Evolutionary conservation across 139 green algal genomes (phyloP).

Genomic region (Closterium sp.): DNA sequence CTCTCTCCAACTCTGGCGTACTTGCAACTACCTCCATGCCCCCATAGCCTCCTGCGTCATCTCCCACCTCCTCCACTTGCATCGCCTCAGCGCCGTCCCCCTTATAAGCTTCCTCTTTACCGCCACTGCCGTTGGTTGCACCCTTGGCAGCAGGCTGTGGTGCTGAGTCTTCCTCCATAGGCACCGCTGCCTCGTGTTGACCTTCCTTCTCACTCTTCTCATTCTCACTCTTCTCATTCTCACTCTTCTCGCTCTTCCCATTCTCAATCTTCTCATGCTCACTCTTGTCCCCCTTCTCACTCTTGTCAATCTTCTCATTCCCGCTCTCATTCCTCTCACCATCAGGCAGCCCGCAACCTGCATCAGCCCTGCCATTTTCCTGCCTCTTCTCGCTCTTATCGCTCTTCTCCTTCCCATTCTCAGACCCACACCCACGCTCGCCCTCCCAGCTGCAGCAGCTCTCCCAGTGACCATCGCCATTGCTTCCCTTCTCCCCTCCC

Average conservation of each 20-base stretch:
- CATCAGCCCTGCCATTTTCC: too few species aligned
- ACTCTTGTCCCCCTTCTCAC: too few species aligned
- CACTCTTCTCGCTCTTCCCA: neutral
- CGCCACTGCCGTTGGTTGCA: neutral
- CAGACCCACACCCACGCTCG: neutral
- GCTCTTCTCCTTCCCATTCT: neutral
- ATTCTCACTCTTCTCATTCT: too few species aligned
- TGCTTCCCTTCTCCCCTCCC: neutral
- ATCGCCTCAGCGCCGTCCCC: neutral
- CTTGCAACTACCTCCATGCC: neutral
- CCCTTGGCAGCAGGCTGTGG: neutral
- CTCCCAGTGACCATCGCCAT: neutral
- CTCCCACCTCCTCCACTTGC: neutral
- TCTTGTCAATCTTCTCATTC: too few species aligned
- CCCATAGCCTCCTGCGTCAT: neutral
- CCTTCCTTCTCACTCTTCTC: too few species aligned
- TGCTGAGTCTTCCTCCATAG: neutral
- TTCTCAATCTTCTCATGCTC: too few species aligned
- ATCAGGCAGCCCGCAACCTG: too few species aligned
- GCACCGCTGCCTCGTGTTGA: neutral
- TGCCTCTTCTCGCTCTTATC: too few species aligned
- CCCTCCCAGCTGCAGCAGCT: neutral
- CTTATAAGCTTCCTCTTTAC: neutral
- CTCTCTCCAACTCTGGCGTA: neutral
- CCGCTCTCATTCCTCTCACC: too few species aligned